phyloP scores from a whole-genome alignment of 306 rosid genomes.

The Mimosa bimucronata region DNA sequence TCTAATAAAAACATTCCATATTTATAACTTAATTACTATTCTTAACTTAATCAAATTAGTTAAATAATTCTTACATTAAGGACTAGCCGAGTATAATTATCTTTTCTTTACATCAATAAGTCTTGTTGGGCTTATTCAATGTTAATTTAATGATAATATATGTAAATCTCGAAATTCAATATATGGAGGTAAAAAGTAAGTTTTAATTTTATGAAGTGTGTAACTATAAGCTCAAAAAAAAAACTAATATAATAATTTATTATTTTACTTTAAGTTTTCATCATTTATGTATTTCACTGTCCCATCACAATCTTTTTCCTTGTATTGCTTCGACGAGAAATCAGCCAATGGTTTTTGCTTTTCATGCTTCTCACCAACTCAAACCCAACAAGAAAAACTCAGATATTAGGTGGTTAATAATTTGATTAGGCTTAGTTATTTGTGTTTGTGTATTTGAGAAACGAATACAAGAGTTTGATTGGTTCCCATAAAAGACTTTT shows the following conservation, averaged over 20 bases:
- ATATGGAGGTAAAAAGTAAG: neutral
- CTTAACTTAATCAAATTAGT: too few relatives aligned
- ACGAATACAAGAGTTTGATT: neutral
- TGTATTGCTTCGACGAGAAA: neutral
- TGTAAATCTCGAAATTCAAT: neutral
- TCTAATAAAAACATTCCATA: too few relatives aligned
- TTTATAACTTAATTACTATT: too few relatives aligned
- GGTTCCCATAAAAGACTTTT: neutral
- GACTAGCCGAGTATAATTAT: too few relatives aligned
- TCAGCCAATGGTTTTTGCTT: neutral
- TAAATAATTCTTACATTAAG: too few relatives aligned
- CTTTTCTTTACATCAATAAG: too few relatives aligned
- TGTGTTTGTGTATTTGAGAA: too few relatives aligned
- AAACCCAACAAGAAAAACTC: neutral
- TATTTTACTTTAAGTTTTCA: neutral
- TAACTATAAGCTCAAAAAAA: too few relatives aligned
- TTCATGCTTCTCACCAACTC: too few relatives aligned
- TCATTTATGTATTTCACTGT: conserved; percentile 1
- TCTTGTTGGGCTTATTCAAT: neutral
- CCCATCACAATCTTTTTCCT: conserved; percentile 4
- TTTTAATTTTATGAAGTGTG: neutral
- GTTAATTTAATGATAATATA: neutral
- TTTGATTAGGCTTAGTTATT: neutral
- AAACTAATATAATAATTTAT: too few relatives aligned
- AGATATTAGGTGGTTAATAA: neutral